Evolutionary conservation across 768 basidiomycete genomes (phyloP).

Genomic region (Macrolepiota dolichaula): DNA sequence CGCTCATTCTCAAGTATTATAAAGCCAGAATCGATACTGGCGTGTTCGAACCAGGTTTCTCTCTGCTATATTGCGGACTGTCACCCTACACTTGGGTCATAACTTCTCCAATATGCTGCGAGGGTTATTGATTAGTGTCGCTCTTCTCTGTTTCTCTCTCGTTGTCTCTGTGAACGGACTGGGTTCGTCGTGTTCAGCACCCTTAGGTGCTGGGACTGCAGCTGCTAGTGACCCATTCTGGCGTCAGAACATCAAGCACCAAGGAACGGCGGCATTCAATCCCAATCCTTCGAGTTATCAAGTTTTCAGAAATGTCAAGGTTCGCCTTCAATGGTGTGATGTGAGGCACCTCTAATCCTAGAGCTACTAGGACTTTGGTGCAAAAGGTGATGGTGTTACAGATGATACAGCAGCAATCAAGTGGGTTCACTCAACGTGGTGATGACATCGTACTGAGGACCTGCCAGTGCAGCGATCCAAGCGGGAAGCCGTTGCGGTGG

Average conservation of each 20-base stretch:
- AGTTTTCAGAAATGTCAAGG: conserved; percentile 77
- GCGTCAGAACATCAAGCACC: conserved; percentile 70
- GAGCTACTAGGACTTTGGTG: conserved; percentile 32
- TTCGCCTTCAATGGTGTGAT: conserved; percentile 9
- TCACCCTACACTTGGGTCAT: neutral
- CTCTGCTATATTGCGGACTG: neutral
- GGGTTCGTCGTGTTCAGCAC: conserved; percentile 41
- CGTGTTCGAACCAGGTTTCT: neutral
- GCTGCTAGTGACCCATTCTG: conserved; percentile 59
- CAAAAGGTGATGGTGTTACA: conserved; percentile 55
- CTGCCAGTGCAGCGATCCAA: conserved; percentile 58
- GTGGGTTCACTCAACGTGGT: conserved; percentile 26
- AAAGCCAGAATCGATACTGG: neutral
- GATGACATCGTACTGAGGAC: neutral
- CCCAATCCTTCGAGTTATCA: conserved; percentile 50
- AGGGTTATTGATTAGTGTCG: conserved; percentile 3
- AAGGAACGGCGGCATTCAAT: conserved; percentile 67
- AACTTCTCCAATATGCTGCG: neutral
- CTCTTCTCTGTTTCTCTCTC: conserved; percentile 4
- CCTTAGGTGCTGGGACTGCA: conserved; percentile 50
- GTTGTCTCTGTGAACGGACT: conserved; percentile 27
- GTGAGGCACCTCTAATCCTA: conserved; percentile 7
- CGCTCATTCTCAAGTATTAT: neutral
- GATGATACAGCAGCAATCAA: conserved; percentile 81
- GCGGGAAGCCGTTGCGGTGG: conserved; percentile 59